Conservation (phyloP, 2,329 filamentous ascomycete species). For the Cryphonectria parasitica region DNA sequence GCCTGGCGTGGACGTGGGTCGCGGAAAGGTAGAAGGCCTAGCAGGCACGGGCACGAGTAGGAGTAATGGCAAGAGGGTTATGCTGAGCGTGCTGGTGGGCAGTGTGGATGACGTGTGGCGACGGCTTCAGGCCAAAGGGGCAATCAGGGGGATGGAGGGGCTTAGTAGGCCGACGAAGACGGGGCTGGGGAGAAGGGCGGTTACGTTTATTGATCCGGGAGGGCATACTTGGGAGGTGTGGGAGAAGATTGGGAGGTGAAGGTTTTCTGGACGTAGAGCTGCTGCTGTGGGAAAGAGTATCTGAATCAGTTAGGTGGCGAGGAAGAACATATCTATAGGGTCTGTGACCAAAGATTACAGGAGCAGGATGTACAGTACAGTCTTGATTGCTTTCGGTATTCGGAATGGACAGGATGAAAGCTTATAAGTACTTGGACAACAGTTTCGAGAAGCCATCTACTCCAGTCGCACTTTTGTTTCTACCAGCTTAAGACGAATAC, state of each 20-base stretch:
- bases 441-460: too few species aligned
- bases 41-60: not conserved
- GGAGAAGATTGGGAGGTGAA: not conserved
- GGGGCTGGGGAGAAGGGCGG: not conserved
- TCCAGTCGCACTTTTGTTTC: too few species aligned
- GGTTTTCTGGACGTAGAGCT: not conserved
- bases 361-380: too few species aligned
- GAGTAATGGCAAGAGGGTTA: not conserved
- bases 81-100: constrained; percentile 18
- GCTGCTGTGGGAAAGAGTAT: not conserved
- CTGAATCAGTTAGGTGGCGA: not conserved
- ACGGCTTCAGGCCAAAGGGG: not conserved
- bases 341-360: not conserved
- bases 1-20: not conserved
- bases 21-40: not conserved
- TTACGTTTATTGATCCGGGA: constrained; percentile 19
- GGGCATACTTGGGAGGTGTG: constrained; percentile 17
- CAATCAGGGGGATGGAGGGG: not conserved
- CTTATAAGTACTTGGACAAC: too few species aligned
- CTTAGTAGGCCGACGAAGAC: not conserved
- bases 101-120: constrained; percentile 10
- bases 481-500: too few species aligned
- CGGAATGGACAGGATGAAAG: too few species aligned
- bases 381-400: too few species aligned
- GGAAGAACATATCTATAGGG: too few species aligned